Conservation (phyloP, 371 early-diverging fungal species). For the Apophysomyces ossiformis region DNA sequence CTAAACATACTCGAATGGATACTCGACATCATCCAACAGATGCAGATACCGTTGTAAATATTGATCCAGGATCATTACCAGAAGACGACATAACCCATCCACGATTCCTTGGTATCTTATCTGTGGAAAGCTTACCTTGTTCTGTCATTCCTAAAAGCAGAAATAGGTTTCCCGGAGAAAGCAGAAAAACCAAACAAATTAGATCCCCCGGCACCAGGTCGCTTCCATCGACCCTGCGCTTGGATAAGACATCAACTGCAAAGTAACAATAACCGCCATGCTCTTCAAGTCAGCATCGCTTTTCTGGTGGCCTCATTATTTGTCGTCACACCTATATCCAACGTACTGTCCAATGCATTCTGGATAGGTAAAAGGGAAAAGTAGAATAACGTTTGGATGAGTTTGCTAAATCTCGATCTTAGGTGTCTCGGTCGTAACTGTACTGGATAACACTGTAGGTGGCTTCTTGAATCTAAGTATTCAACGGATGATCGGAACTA, state of each 20-base stretch:
- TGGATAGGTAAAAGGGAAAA: constrained; percentile 23
- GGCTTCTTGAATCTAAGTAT: constrained; percentile 36
- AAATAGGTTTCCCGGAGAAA: background rate
- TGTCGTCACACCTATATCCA: constrained; percentile 16
- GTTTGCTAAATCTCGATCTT: background rate
- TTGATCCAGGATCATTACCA: background rate
- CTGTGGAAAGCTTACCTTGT: background rate
- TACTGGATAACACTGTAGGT: constrained; percentile 43
- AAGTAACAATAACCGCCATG: constrained; percentile 22
- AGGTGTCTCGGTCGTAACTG: constrained; percentile 45
- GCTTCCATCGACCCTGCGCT: background rate
- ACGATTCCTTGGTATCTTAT: background rate
- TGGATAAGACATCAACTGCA: background rate
- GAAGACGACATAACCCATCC: background rate
- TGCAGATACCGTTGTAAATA: background rate
- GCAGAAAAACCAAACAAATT: background rate
- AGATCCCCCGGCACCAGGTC: background rate
- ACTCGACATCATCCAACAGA: background rate
- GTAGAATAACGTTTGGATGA: background rate
- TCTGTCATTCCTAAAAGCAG: background rate
- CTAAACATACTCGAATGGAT: background rate
- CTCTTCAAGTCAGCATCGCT: constrained; percentile 22
- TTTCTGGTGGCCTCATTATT: constrained; percentile 20
- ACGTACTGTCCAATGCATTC: constrained; percentile 19
- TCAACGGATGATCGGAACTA: constrained; percentile 40